These are phyloP conservation scores for Mycena filopes DNA, from an alignment of 768 basidiomycete species.

Conservation along the genomic window DNA sequence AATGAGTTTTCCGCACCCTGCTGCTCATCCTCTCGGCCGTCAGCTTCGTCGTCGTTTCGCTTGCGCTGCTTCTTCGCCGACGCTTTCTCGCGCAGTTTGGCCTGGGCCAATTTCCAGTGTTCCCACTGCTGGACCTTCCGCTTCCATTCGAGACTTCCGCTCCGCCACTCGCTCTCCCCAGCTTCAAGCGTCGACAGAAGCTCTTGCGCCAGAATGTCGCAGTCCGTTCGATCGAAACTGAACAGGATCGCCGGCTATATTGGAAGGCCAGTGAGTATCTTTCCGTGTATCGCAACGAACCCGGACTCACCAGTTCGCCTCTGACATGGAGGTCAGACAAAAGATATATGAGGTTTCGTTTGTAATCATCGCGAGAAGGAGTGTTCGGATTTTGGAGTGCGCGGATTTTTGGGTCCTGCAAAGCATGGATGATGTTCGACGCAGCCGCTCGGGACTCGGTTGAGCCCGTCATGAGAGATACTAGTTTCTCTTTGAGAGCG, in stretches of 20 bases:
- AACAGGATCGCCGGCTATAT: conserved; percentile 74
- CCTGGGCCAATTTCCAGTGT: conserved; percentile 46
- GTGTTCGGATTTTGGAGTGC: conserved; percentile 40
- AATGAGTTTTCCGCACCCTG: conserved; percentile 64
- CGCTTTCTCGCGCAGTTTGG: conserved; percentile 56
- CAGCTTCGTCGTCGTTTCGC: conserved; percentile 43
- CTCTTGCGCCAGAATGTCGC: conserved; percentile 61
- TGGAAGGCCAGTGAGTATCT: background rate
- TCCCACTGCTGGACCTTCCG: conserved; percentile 63
- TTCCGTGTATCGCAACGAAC: background rate
- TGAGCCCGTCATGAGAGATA: conserved; percentile 46
- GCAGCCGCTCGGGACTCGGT: conserved; percentile 49
- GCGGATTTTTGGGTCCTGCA: conserved; percentile 49
- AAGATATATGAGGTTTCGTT: conserved; percentile 58
- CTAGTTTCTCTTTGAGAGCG: conserved; percentile 57
- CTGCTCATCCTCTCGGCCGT: conserved; percentile 21
- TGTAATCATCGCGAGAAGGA: conserved; percentile 47
- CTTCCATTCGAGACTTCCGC: conserved; percentile 57
- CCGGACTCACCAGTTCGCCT: conserved; percentile 62
- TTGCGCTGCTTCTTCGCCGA: conserved; percentile 54
- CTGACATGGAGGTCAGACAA: conserved; percentile 66
- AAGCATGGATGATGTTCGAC: conserved; percentile 47
- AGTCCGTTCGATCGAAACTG: conserved; percentile 68
- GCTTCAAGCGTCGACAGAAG: conserved; percentile 49
- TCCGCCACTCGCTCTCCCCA: conserved; percentile 64